These are phyloP conservation scores for Venturia asperata DNA, from an alignment of 2,329 filamentous ascomycete genomes.

Conservation along the genomic window DNA sequence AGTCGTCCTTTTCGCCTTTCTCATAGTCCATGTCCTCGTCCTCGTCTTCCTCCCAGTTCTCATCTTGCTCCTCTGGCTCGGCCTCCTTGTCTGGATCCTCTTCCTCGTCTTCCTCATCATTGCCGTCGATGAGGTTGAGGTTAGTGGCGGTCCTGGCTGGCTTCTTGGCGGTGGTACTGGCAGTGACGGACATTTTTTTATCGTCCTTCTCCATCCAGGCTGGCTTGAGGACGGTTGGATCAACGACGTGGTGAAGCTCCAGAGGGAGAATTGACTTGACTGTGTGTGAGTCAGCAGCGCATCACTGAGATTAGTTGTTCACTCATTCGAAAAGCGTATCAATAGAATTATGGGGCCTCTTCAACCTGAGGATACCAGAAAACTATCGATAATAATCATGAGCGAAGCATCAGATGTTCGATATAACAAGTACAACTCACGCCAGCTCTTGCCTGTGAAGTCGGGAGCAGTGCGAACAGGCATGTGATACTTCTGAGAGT, in stretches of 20 bases:
- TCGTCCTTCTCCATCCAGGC: not conserved
- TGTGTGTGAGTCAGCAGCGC: not conserved
- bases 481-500: slow-evolving; percentile 1
- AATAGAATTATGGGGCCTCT: too few species aligned
- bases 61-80: slow-evolving; percentile 42
- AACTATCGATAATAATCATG: not conserved
- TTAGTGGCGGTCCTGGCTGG: not conserved
- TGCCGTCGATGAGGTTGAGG: slow-evolving; percentile 30
- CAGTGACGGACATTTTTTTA: not conserved
- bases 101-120: slow-evolving; percentile 32
- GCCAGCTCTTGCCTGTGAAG: not conserved
- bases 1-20: slow-evolving; percentile 52
- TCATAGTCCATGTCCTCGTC: slow-evolving; percentile 52
- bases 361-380: not conserved
- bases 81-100: slow-evolving; percentile 41
- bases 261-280: slow-evolving; percentile 4
- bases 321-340: too few species aligned
- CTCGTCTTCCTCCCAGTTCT: slow-evolving; percentile 54
- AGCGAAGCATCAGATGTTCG: not conserved
- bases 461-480: not conserved
- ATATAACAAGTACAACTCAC: not conserved
- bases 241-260: slow-evolving; percentile 5
- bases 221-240: not conserved
- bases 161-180: not conserved
- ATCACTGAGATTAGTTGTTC: not conserved